These are phyloP conservation scores for Echium plantagineum DNA, from an alignment of 257 asterid genomes.

Conservation along the genomic window DNA sequence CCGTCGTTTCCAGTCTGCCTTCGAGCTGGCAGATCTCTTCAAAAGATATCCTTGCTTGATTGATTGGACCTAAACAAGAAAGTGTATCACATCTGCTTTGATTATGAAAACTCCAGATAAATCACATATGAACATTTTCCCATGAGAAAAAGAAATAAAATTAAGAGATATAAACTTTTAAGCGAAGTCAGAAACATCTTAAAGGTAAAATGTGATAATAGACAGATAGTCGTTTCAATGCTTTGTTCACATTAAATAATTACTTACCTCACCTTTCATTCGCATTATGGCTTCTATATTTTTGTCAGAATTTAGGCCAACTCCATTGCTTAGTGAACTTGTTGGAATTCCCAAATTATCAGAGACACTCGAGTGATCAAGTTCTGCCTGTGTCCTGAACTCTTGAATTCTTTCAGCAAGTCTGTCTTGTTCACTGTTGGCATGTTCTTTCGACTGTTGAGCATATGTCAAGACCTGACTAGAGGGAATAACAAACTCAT, in stretches of 20 bases:
- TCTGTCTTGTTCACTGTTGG: constrained; percentile 82
- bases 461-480: constrained; percentile 90
- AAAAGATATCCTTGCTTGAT: constrained; percentile 94
- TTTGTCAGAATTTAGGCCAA: constrained; percentile 58
- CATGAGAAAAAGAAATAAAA: no score
- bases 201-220: neutral
- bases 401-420: constrained; percentile 96
- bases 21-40: constrained; percentile 81
- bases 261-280: constrained; percentile 83
- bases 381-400: constrained; percentile 78
- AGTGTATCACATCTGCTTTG: constrained; percentile 3
- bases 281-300: constrained; percentile 57
- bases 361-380: constrained; percentile 58
- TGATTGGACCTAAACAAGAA: constrained; percentile 54
- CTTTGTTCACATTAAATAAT: neutral
- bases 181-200: neutral
- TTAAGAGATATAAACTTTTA: neutral
- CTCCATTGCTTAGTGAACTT: constrained; percentile 47
- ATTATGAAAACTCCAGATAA: neutral
- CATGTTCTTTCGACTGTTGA: constrained; percentile 91
- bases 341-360: constrained; percentile 48
- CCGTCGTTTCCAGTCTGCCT: constrained; percentile 98
- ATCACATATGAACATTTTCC: neutral
- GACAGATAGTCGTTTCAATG: neutral
- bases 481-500: constrained; percentile 6